Base-by-base conservation (phyloP, 495 filamentous ascomycete genomes). In the Daldinia decipiens region DNA sequence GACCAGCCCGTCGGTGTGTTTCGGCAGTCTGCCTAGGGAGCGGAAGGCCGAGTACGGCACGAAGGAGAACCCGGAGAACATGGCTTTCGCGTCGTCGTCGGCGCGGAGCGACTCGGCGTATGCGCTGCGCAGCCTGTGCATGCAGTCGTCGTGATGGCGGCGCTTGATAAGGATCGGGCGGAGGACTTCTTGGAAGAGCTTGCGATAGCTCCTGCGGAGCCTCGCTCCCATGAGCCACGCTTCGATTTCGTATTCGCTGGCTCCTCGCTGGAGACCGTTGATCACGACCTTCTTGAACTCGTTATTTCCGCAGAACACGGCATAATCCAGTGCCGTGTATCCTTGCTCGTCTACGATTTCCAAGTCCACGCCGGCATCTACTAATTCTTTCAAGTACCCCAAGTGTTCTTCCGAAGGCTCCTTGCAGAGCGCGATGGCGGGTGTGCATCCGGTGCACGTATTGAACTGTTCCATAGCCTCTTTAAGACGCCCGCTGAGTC, bases 281-380 rank as follows among this genome's bases (percentile, higher is more conserved):
- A 76, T 31, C 0, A 80, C 47, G 4, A 79, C 54, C 0, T 43
- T 53, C 40, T 69, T 52, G 3, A 71, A 57, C 29, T 55, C 60
- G 3, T 11, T 15, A 56, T 79, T 70, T 5, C 62, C 71, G 15
- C 36, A 65, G 21, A 72, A 77, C 1, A 72, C 71, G 3, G 75
- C 74, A 54, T 77, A 76, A 34, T 81, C 79, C 3, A 81, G 60
- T 1, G 79, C 76, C 27, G 26, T 73, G 61, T 77, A 80, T 13
- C 79, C 77, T 19, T 78, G 45, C 5, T 71, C 59, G 45, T 79
- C 79, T 5, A 66, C 31, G 1, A 53, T 11, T 29, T 73, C 64
- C 58, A 79, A 13, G 54, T 78, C 74, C 4, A 67, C 78, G 2
- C 78, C 76, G 1, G 70, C 72, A 6, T 71, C 63, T 9, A 78